Percentiles rank a stretch among this genome's conserved stretches.
These are phyloP conservation scores for Helianthus annuus DNA, from an alignment of 129 eudicot genomes.

Conservation along the genomic window DNA sequence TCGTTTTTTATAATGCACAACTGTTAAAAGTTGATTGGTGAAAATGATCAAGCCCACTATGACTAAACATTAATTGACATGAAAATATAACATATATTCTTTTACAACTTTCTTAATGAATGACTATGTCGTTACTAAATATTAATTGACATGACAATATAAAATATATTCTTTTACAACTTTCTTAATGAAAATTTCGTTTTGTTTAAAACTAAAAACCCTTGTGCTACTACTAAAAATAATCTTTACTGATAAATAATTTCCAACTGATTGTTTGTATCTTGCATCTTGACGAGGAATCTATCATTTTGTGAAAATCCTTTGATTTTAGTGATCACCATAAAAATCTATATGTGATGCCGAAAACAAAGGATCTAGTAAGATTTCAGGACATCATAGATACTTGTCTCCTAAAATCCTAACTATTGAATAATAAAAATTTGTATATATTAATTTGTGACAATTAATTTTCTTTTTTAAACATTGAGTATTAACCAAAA, in stretches of 20 bases:
- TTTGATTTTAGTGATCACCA: too few species aligned
- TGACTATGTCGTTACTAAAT: not conserved
- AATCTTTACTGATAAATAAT: too few species aligned
- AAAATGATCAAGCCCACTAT: constrained; percentile 2
- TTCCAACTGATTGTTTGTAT: too few species aligned
- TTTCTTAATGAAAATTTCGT: not conserved
- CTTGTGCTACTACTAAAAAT: too few species aligned
- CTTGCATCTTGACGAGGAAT: too few species aligned
- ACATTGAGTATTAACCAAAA: constrained; percentile 19
- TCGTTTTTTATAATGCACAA: not conserved
- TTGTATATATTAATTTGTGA: not conserved
- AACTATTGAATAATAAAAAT: not conserved
- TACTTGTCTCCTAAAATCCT: not conserved
- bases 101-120: too few species aligned
- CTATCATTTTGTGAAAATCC: too few species aligned
- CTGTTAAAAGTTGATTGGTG: constrained; percentile 9
- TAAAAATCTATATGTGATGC: not conserved
- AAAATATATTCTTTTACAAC: not conserved
- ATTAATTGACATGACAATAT: not conserved
- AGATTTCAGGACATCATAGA: not conserved
- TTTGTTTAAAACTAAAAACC: too few species aligned
- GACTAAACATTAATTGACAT: not conserved
- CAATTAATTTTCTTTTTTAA: constrained; percentile 1
- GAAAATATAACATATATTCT: too few species aligned
- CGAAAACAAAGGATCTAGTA: not conserved